phyloP scores from a whole-genome alignment of 2,329 filamentous ascomycete species.

The Fusarium zealandicum region DNA sequence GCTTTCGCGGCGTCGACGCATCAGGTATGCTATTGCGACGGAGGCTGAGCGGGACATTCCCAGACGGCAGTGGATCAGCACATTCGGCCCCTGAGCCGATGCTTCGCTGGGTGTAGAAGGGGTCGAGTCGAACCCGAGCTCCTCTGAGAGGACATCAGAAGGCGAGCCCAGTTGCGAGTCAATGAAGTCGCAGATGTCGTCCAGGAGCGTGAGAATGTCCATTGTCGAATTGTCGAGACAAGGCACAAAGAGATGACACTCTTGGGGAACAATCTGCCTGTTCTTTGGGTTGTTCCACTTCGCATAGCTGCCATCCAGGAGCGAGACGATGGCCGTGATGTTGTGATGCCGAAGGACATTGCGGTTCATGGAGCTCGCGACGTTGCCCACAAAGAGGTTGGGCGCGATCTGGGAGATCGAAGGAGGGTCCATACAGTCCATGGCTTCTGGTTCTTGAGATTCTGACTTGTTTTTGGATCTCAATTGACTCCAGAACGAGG shows the following conservation, averaged over 20 bases:
- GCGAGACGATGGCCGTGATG: constrained; percentile 39
- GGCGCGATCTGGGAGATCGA: constrained; percentile 35
- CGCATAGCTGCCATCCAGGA: constrained; percentile 25
- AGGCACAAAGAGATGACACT: constrained; percentile 36
- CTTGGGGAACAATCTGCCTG: constrained; percentile 31
- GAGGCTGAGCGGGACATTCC: constrained; percentile 46
- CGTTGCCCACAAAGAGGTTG: constrained; percentile 37
- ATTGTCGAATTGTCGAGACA: constrained; percentile 37
- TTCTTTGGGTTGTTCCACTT: constrained; percentile 32
- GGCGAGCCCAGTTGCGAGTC: constrained; percentile 25
- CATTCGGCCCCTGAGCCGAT: constrained; percentile 16
- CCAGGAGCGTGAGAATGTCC: constrained; percentile 35
- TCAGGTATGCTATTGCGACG: constrained; percentile 44
- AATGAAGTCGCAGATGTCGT: constrained; percentile 40
- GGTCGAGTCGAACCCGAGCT: constrained; percentile 4
- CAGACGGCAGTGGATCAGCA: constrained; percentile 47
- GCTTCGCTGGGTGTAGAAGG: constrained; percentile 13
- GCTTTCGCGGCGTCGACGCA: constrained; percentile 37
- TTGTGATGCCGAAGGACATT: constrained; percentile 31
- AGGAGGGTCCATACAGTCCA: constrained; percentile 28
- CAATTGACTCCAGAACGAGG: constrained; percentile 1
- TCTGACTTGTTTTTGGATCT: neutral
- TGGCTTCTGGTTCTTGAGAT: neutral
- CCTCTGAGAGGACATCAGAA: constrained; percentile 2
- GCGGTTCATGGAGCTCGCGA: constrained; percentile 34